Base-by-base conservation (phyloP, 2,329 filamentous ascomycete species). In the Botrytis elliptica region DNA sequence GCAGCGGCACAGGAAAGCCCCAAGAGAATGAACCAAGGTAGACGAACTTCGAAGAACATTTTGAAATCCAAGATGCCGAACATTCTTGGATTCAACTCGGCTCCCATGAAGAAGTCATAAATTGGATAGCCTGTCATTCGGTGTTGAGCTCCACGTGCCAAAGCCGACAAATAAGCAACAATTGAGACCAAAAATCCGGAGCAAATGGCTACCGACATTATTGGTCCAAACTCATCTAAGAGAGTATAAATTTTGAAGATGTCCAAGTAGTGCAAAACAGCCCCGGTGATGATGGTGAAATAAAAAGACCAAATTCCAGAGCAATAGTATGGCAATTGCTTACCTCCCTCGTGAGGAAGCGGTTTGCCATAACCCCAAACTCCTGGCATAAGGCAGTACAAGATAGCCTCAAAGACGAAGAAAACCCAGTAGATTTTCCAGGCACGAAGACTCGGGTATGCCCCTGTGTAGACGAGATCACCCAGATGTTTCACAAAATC, bases 391-490 rank as follows among this genome's bases (percentile, higher is more conserved):
- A 91, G 85, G 80, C 95, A 89, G 84, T 99, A 99, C 82, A 92
- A 92, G 59, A 90, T 86, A 73, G 87, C 93, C 84, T 98, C 93
- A 74, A 94, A 92, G 79, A 97, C 82, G 84, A 97, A 92, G 83
- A 98, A 98, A 71, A 86, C 86, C 96, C 96, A 99, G 86, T 98
- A 99, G 81, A 97, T 97, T 74, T 87, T 84, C 95, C 95, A 99
- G 3, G 95, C 95, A 82, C 91, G 91, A 71, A 90, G 81, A 73
- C 90, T 91, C 3, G 96, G 96, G 83, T 92, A 98, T 0, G 95
- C 95, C 77, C 93, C 92, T 42, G 91, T 92, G 83, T 95, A 96
- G 71, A 93, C 90, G 75, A 97, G 85, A 75, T 90, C 81, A 77
- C 84, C 87, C 82, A 98, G 83, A 77, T 97, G 91, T 74, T 86